Evolutionary conservation across 2,329 filamentous ascomycete genomes (phyloP).

Genomic region (Anthostomella pinea): DNA sequence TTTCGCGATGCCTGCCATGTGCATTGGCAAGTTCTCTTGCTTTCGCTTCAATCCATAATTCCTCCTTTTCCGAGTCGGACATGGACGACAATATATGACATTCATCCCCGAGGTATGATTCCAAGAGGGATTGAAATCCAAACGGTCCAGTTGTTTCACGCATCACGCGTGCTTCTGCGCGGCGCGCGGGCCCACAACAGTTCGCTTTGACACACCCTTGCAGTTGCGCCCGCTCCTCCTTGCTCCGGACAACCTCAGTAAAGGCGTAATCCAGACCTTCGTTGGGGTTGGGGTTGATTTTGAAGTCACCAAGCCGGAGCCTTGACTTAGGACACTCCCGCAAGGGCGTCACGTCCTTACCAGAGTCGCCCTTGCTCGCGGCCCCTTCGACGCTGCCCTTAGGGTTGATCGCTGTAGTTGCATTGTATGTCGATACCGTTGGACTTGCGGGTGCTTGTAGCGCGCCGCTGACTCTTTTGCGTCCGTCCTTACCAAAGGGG

Average conservation of each 20-base stretch:
- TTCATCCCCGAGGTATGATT: constrained; percentile 56
- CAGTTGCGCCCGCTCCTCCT: constrained; percentile 65
- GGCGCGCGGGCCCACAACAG: constrained; percentile 74
- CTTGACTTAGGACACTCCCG: constrained; percentile 55
- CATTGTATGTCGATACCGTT: constrained; percentile 6
- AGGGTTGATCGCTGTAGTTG: constrained; percentile 5
- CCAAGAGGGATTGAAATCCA: constrained; percentile 41
- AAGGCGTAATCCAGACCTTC: constrained; percentile 71
- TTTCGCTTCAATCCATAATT: constrained; percentile 72
- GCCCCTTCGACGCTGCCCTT: constrained; percentile 15
- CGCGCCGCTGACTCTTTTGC: constrained; percentile 9
- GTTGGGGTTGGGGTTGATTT: constrained; percentile 71
- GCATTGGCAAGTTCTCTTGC: constrained; percentile 70
- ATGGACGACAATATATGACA: constrained; percentile 59
- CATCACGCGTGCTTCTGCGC: constrained; percentile 58
- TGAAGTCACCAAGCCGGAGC: constrained; percentile 72
- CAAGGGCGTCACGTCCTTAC: constrained; percentile 41
- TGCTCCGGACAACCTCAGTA: constrained; percentile 69
- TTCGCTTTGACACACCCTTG: constrained; percentile 70
- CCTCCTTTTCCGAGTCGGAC: constrained; percentile 57
- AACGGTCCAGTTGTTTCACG: constrained; percentile 34
- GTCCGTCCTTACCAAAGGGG: constrained; percentile 35
- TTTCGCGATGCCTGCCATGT: constrained; percentile 74
- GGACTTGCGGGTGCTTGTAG: constrained; percentile 6
- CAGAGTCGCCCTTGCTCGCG: constrained; percentile 12